These are phyloP conservation scores for Rhodofomes roseus DNA, from an alignment of 1,284 basidiomycete species.

Conservation along the genomic window DNA sequence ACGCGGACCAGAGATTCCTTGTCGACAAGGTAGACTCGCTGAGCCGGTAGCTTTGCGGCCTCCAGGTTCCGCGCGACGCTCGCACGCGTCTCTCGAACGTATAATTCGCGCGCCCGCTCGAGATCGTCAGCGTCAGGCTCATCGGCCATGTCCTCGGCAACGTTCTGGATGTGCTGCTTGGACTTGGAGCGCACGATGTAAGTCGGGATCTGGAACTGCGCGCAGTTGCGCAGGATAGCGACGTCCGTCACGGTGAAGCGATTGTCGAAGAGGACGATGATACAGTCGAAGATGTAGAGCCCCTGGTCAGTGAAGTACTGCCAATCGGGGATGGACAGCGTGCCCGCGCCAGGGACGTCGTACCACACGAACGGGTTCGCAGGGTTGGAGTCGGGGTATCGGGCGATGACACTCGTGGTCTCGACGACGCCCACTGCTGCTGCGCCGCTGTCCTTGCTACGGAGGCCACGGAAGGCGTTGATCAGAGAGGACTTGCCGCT, in stretches of 20 bases:
- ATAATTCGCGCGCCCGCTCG: neutral
- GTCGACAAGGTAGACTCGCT: neutral
- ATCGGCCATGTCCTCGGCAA: neutral
- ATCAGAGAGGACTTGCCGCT: neutral
- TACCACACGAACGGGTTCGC: neutral
- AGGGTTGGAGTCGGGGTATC: neutral
- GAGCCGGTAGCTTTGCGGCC: neutral
- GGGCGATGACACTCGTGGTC: neutral
- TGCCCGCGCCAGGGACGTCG: neutral
- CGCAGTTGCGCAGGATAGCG: neutral
- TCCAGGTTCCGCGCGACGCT: neutral
- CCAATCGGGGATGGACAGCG: neutral
- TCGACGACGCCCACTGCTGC: neutral
- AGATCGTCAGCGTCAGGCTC: neutral
- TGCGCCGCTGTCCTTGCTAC: neutral
- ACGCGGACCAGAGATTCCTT: neutral
- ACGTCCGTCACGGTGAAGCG: neutral
- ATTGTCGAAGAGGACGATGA: neutral
- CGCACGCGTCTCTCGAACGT: neutral
- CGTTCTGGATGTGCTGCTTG: neutral
- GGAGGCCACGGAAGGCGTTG: neutral
- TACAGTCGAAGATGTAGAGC: neutral
- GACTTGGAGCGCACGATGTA: neutral
- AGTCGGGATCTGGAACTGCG: neutral
- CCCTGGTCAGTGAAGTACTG: constrained; percentile 1